Percentiles rank a stretch among this genome's conserved stretches.
phyloP scores from a whole-genome alignment of 83 land plant species.

The Diphasiastrum complanatum region DNA sequence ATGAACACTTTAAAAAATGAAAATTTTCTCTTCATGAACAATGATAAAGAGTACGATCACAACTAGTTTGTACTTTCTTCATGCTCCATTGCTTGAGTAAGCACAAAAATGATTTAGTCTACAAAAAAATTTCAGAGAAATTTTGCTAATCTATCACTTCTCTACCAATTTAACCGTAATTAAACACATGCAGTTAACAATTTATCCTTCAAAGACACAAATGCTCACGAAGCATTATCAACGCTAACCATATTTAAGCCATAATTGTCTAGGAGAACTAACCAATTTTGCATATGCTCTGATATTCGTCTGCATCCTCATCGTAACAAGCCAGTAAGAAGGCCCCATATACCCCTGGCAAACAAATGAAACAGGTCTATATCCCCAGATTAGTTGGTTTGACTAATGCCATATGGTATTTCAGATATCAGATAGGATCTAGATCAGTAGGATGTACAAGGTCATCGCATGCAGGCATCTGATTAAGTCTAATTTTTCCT shows the following conservation, averaged over 20 bases:
- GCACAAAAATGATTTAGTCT: not conserved
- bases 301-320: conserved; percentile 73
- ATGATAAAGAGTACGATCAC: too few relatives aligned
- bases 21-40: too few relatives aligned
- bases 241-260: not conserved
- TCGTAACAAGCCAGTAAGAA: conserved; percentile 97
- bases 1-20: too few relatives aligned
- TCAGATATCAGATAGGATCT: too few relatives aligned
- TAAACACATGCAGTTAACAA: not conserved
- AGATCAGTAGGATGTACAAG: too few relatives aligned
- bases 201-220: not conserved
- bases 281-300: conserved; percentile 99
- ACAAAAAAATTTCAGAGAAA: not conserved
- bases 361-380: conserved; percentile 4
- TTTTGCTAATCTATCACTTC: not conserved
- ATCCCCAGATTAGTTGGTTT: too few relatives aligned
- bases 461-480: too few relatives aligned
- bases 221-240: not conserved
- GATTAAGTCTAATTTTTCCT: too few relatives aligned
- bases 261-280: not conserved
- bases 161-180: not conserved
- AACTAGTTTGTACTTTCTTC: too few relatives aligned
- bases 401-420: too few relatives aligned
- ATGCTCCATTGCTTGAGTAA: too few relatives aligned
- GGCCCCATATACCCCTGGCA: conserved; percentile 89